Base-by-base conservation (phyloP, 2,329 filamentous ascomycete genomes). In the Apiospora malaysiana region DNA sequence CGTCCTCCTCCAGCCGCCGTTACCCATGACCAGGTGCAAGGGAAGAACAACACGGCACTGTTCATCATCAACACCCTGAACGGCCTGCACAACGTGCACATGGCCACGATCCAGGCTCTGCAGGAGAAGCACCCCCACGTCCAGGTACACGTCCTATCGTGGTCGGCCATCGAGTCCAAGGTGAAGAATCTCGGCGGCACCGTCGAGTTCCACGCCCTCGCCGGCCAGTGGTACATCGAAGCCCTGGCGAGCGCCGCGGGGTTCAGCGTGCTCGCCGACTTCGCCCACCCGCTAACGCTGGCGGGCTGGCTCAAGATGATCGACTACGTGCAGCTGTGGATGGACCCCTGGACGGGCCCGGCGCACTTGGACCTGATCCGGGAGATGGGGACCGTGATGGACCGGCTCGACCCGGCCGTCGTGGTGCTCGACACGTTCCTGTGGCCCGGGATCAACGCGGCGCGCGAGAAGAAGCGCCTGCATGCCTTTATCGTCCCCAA, bases 341-440 rank as follows among this genome's bases (percentile, higher is more conserved):
- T 47, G 42, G 21, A 14, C 2, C 66, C 43, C 43, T 68, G 66
- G 25, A 21, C 23, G 4, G n/a, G 40, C 12, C 40, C 65, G 2
- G 6, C 23, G 6, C 45, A 67, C 42, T 23, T 45, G 40, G 65
- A 43, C 40, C 6, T 67, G 25, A 7, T 67, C 40, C 23, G 18
- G 3, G 65, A 67, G 40, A 27, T 46, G 23, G 65, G n/a, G 21
- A n/a, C 1, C 21, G 40, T 43, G 40, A 25, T 66, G 40, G n/a
- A 45, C n/a, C 40, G 12, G 9, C 21, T 66, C n/a, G 63, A 66
- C 40, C 63, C 63, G 63, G 63, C 63, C n/a, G 63, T 66, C 40
- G 43, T 27, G n/a, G 40, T 66, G n/a, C 40, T 45, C 37, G 63
- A 66, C 10, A 10, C 18, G 1, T 43, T 45, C 43, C 7, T 66